Conservation (phyloP, 305 asterid genomes). For the Solanum hybrid region DNA sequence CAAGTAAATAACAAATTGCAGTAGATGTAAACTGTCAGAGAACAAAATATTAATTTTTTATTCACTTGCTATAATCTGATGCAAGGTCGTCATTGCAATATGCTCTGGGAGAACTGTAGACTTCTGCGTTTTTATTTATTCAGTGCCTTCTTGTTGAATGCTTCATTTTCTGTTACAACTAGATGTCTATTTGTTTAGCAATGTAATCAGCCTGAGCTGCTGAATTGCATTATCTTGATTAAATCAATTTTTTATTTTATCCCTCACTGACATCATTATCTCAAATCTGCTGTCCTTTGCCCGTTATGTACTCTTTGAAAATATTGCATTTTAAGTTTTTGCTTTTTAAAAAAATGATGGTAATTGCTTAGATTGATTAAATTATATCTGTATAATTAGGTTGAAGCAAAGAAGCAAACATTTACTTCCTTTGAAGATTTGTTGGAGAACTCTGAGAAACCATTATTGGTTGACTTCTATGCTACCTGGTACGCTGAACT, state of each 20-base stretch:
- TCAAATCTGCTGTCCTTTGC: background rate
- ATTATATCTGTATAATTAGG: constrained; percentile 13
- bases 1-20: background rate
- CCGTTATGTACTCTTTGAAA: background rate
- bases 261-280: background rate
- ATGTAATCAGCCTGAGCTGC: background rate
- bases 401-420: constrained; percentile 55
- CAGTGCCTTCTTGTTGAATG: background rate
- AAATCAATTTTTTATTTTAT: background rate
- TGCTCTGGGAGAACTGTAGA: background rate
- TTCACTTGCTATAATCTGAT: background rate
- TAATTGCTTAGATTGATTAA: background rate
- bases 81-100: background rate
- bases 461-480: constrained; percentile 87
- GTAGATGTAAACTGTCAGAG: background rate
- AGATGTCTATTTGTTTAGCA: background rate
- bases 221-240: background rate
- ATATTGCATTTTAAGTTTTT: background rate
- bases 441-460: constrained; percentile 66
- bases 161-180: background rate
- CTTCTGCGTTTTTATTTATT: background rate
- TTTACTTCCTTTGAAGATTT: constrained; percentile 72
- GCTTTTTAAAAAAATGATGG: background rate
- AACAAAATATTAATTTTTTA: background rate
- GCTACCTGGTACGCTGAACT: constrained; percentile 70